Base-by-base conservation (phyloP, 305 asterid genomes). In the Fraxinus floribunda region DNA sequence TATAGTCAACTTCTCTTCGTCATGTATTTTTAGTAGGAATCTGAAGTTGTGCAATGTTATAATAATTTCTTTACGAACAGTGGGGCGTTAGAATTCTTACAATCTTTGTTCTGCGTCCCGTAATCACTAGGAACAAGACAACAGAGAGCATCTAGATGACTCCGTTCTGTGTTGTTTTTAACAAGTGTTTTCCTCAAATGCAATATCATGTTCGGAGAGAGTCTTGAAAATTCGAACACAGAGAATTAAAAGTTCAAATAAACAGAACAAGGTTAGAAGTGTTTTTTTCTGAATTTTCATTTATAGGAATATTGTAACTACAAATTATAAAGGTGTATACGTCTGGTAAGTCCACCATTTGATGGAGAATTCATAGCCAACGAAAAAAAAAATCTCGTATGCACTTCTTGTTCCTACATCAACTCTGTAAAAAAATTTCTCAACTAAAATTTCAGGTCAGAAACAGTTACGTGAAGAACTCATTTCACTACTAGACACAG, bases 401-500 rank as follows among this genome's bases (percentile, higher is more conserved):
- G 66, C 66, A 55, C 11, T n/a, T 55, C 0, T 55, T n/a, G 66
- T 55, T 55, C 26, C 66, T 5, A 55, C 24, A 55, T 55, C 9
- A 55, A n/a, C 66, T 5, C 10, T 1, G 66, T 55, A 55, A 55
- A 55, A 55, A 55, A 5, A 60, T 7, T 20, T 60, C 30, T 60
- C 30, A 20, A 7, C 70, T 60, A 60, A 60, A 20, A 60, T 60
- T 22, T 60, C 70, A 60, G 30, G 70, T 60, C 70, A 60, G 70
- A 20, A 60, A 60, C 70, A 20, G 29, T 60, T 20, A 18, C 2
- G 86, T 2, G 85, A 75, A 20, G 81, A 73, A 77, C 81, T 83
- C 68, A 44, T 46, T 44, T 88, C 91, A 74, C 82, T 85, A 79
- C 90, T 86, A 75, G 84, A 88, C 35, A 87, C 38, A 18, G 90